phyloP scores from a whole-genome alignment of 1,284 basidiomycete species.

The Mycosarcoma mackinlayi region DNA sequence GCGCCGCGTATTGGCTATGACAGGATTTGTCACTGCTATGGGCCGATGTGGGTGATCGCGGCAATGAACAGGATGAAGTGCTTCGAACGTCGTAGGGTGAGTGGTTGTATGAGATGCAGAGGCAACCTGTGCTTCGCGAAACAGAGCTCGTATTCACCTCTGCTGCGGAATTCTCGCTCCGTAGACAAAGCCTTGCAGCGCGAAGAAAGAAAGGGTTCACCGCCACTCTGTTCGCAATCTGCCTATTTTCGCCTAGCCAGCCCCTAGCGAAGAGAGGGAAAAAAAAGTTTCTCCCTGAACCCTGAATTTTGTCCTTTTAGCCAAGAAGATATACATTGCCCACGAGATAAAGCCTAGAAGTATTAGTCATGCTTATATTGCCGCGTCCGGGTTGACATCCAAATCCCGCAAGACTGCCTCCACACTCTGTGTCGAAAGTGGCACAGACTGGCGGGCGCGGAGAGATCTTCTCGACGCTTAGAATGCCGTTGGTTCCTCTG shows the following conservation, averaged over 20 bases:
- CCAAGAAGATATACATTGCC: too few species aligned
- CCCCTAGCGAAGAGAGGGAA: background rate
- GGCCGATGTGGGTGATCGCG: too few species aligned
- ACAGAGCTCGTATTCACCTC: too few species aligned
- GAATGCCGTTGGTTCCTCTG: conserved; percentile 6
- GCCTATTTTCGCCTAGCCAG: background rate
- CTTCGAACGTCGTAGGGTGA: too few species aligned
- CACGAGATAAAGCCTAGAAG: conserved; percentile 8
- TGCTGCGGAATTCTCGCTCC: too few species aligned
- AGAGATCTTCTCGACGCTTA: conserved; percentile 2
- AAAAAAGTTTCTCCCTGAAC: conserved; percentile 21
- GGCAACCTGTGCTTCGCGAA: too few species aligned
- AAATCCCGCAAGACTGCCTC: conserved; percentile 16
- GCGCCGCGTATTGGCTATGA: too few species aligned
- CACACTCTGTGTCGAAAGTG: too few species aligned
- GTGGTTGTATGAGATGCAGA: too few species aligned
- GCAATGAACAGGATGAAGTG: too few species aligned
- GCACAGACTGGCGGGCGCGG: too few species aligned
- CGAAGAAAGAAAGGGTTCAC: conserved; percentile 10
- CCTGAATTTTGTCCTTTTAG: conserved; percentile 7
- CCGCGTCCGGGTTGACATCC: background rate
- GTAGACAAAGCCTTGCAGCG: background rate
- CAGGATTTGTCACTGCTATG: too few species aligned
- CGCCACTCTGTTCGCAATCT: conserved; percentile 6
- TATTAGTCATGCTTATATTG: conserved; percentile 23